A percentile compares a stretch with the other conserved stretches of the same genome.
Conservation (phyloP, 2,329 filamentous ascomycete species). For the Claviceps sp. region DNA sequence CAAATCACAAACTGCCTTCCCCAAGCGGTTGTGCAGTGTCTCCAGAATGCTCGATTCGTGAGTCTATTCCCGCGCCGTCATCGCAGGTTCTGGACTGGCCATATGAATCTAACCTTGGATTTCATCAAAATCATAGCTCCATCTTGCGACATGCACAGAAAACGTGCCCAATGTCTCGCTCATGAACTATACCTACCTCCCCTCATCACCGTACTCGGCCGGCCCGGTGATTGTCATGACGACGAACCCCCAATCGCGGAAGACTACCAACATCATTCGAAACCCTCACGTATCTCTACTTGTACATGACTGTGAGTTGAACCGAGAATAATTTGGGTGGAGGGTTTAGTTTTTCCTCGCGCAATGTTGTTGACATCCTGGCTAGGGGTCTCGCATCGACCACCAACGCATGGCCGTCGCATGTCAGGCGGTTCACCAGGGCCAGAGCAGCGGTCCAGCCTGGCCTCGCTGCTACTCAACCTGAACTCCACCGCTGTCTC, state of each 20-base stretch:
- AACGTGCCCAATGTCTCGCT: slow-evolving; percentile 84
- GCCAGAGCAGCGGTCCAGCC: slow-evolving; percentile 54
- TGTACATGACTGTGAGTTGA: slow-evolving; percentile 69
- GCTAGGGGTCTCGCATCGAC: slow-evolving; percentile 74
- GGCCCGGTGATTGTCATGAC: slow-evolving; percentile 92
- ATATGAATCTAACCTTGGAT: background rate
- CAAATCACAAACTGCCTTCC: slow-evolving; percentile 59
- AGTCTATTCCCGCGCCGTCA: slow-evolving; percentile 14
- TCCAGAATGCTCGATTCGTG: slow-evolving; percentile 93
- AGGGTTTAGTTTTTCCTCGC: background rate
- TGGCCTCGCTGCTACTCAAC: slow-evolving; percentile 75
- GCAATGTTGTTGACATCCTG: background rate
- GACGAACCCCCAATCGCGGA: slow-evolving; percentile 64
- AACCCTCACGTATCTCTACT: slow-evolving; percentile 86
- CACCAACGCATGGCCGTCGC: slow-evolving; percentile 54
- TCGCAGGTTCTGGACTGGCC: background rate
- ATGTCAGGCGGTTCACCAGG: slow-evolving; percentile 49
- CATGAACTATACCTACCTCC: slow-evolving; percentile 98
- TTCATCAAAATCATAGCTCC: slow-evolving; percentile 47
- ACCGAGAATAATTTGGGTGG: background rate
- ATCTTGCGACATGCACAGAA: slow-evolving; percentile 79
- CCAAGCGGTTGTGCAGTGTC: slow-evolving; percentile 73
- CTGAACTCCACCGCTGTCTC: slow-evolving; percentile 81
- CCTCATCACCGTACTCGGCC: slow-evolving; percentile 54
- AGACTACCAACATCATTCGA: slow-evolving; percentile 65